Base-by-base conservation (phyloP, 352 stramenopile genomes). In the Globisporangium nodosum region DNA sequence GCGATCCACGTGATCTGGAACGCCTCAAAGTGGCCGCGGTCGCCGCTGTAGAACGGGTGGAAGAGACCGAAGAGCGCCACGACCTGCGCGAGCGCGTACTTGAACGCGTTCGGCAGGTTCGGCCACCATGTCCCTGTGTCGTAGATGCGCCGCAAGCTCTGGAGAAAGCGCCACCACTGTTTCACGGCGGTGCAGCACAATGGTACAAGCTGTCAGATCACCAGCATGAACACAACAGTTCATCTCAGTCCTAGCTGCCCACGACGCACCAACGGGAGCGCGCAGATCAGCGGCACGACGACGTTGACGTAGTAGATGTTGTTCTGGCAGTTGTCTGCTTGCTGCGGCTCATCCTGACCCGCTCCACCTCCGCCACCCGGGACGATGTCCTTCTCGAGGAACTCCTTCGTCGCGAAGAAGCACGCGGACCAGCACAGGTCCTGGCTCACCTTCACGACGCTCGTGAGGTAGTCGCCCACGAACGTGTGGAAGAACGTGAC, bases 401-500 rank as follows among this genome's bases (percentile, higher is more conserved):
- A 99, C 64, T 99, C 96, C 27, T 94, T 89, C 13, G 90, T 96
- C 9, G 87, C 63, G 54, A 99, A 96, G 71, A 97, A 99, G 70
- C 94, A 98, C 30, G 97, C 52, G 6, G 95, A 97, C 95, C 96
- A 99, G 11, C 85, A 85, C 1, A 97, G 63, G 61, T 94, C 88
- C 56, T 93, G 83, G 30, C 72, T 92, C 56, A 95, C 74, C 54
- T 92, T 92, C 56, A 93, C 78, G 3, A 74, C 86, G 56, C 85
- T 95, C 9, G 85, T 92, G 46, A 95, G 73, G 60, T 95, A 95
- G 63, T 95, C 74, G 47, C 83, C 85, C 0, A 94, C 80, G 64
- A 97, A 98, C 15, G 84, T 94, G 68, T 96, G 85, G 68, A 98
- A 97, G 60, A 99, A 98, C 40, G 90, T 96, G 3, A 98, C 94